Conservation (phyloP, 2,329 filamentous ascomycete genomes). For the Diaporthe eres region DNA sequence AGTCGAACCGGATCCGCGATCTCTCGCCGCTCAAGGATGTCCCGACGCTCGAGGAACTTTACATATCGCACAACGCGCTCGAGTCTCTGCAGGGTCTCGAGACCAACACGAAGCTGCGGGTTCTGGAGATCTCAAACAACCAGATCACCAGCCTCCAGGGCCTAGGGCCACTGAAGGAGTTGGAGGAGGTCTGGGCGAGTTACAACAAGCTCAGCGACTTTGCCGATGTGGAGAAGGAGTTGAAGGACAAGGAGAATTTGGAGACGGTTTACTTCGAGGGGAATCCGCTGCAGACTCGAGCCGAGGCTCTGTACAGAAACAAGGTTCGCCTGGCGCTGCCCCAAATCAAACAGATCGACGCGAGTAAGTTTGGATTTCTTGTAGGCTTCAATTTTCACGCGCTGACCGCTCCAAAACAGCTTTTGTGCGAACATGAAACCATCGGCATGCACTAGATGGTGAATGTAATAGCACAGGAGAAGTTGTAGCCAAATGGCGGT, state of each 20-base stretch:
- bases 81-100: conserved; percentile 82
- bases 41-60: conserved; percentile 87
- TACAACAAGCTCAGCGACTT: conserved; percentile 88
- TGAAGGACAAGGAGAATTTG: conserved; percentile 84
- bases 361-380: conserved; percentile 76
- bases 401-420: conserved; percentile 45
- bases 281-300: conserved; percentile 86
- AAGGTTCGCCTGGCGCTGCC: conserved; percentile 92
- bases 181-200: conserved; percentile 96
- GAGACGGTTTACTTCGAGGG: conserved; percentile 97
- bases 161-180: conserved; percentile 74
- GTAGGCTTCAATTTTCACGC: background rate
- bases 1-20: conserved; percentile 90
- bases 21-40: conserved; percentile 83
- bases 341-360: conserved; percentile 93
- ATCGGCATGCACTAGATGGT: too few species aligned
- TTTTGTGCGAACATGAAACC: conserved; percentile 46
- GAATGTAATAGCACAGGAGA: background rate
- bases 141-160: conserved; percentile 82
- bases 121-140: conserved; percentile 93
- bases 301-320: conserved; percentile 91
- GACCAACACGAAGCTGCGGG: conserved; percentile 75
- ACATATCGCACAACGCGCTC: conserved; percentile 95
- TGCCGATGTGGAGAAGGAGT: conserved; percentile 81
- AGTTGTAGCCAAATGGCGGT: background rate